phyloP scores from a whole-genome alignment of 2,329 filamentous ascomycete genomes.

The Aspergillus sp. region DNA sequence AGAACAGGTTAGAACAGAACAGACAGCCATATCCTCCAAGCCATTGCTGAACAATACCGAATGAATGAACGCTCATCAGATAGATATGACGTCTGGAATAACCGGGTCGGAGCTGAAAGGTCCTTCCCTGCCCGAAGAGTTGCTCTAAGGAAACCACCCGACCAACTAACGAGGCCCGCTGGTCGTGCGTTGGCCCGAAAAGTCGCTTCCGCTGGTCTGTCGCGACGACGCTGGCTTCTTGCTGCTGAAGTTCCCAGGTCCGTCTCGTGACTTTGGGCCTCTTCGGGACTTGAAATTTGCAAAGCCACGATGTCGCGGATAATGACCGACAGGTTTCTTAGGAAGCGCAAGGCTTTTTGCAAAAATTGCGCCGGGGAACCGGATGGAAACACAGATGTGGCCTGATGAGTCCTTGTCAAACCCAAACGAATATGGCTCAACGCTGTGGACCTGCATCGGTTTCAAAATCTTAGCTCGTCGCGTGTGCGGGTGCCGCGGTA shows the following conservation, averaged over 20 bases:
- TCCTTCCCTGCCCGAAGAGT: no score
- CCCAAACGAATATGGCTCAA: conserved; percentile 36
- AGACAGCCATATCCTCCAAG: no score
- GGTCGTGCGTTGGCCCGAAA: conserved; percentile 16
- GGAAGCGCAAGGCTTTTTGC: conserved; percentile 33
- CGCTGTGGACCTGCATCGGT: conserved; percentile 43
- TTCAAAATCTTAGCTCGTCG: conserved; percentile 42
- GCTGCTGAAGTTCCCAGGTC: conserved; percentile 10
- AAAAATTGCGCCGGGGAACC: conserved; percentile 39
- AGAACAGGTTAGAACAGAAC: no score
- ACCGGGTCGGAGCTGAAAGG: no score
- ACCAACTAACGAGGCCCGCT: conserved; percentile 15
- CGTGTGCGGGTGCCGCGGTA: conserved; percentile 27
- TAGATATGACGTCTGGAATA: no score
- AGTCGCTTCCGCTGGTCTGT: conserved; percentile 12
- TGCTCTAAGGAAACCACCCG: conserved; percentile 1
- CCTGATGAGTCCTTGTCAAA: conserved; percentile 30
- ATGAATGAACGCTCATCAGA: no score
- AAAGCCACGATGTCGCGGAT: conserved; percentile 17
- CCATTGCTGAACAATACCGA: no score
- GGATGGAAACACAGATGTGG: conserved; percentile 34
- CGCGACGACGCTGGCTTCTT: conserved; percentile 21
- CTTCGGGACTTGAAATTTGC: conserved; percentile 22
- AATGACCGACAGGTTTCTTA: conserved; percentile 19
- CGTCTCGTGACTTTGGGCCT: conserved; percentile 23